Conservation (phyloP, 306 rosid species). For the Crotalaria pallida region DNA sequence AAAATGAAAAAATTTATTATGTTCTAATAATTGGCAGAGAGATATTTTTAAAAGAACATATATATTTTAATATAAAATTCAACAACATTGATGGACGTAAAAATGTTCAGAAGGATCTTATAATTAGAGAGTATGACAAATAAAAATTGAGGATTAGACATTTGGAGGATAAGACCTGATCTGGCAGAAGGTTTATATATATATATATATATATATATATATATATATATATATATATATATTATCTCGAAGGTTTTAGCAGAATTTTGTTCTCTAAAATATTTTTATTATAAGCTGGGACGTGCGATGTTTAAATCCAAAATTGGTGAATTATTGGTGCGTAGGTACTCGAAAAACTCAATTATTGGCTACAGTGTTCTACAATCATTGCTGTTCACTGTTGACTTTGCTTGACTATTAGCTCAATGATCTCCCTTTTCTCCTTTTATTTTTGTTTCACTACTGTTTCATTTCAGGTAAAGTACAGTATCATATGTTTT, state of each 20-base stretch:
- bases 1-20: no score
- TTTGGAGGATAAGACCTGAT: slow-evolving; percentile 10
- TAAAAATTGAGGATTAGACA: not conserved
- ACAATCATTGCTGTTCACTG: slow-evolving; percentile 59
- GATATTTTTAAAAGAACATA: no score
- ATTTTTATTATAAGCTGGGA: not conserved
- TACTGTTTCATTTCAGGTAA: slow-evolving; percentile 21
- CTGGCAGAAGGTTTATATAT: not conserved
- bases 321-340: slow-evolving; percentile 45
- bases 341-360: slow-evolving; percentile 39
- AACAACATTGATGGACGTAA: no score
- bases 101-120: no score
- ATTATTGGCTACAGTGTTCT: slow-evolving; percentile 51
- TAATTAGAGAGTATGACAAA: not conserved
- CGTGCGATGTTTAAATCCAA: slow-evolving; percentile 5
- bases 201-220: no score
- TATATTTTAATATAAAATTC: no score
- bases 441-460: slow-evolving; percentile 11
- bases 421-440: slow-evolving; percentile 17
- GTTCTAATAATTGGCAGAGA: no score
- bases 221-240: no score
- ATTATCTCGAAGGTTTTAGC: not conserved
- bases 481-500: not conserved
- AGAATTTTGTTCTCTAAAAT: not conserved
- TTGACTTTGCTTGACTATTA: slow-evolving; percentile 33